phyloP scores from a whole-genome alignment of 2,329 filamentous ascomycete species.

The Metarhizium anisopliae region DNA sequence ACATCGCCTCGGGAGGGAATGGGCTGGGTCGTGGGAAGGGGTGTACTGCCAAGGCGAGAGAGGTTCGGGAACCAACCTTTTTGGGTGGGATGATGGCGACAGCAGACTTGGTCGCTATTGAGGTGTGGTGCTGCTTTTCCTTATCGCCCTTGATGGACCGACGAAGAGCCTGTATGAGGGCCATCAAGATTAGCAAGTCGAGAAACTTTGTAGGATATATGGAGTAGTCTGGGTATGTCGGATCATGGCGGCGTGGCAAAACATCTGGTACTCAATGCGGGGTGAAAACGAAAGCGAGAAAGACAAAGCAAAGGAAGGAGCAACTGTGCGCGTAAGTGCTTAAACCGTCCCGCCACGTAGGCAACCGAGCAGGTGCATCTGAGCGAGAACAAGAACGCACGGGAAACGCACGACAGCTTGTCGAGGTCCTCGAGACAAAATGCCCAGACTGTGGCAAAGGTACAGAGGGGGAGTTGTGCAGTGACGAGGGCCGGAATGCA shows the following conservation, averaged over 20 bases:
- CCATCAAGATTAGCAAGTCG: slow-evolving; percentile 32
- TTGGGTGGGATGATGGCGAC: slow-evolving; percentile 86
- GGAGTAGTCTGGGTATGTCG: slow-evolving; percentile 1
- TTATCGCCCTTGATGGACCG: slow-evolving; percentile 88
- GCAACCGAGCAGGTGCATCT: background rate
- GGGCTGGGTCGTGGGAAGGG: slow-evolving; percentile 1
- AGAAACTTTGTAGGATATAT: background rate
- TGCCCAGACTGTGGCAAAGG: background rate
- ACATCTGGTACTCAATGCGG: background rate
- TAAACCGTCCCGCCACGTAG: background rate
- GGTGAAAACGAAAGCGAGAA: slow-evolving; percentile 2
- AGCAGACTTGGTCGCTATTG: slow-evolving; percentile 75
- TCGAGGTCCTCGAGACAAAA: background rate
- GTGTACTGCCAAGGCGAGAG: background rate
- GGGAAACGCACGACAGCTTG: background rate
- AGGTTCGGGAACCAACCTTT: slow-evolving; percentile 53
- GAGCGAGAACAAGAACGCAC: background rate
- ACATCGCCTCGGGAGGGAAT: background rate
- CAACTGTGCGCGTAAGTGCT: slow-evolving; percentile 2
- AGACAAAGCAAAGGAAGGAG: slow-evolving; percentile 9
- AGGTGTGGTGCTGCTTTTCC: slow-evolving; percentile 58
- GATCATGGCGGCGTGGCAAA: background rate
- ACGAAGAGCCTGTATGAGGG: slow-evolving; percentile 59
- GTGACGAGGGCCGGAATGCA: slow-evolving; percentile 5
- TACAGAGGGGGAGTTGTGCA: background rate